phyloP scores from a whole-genome alignment of 2,329 filamentous ascomycete genomes.

The Aspergillus proliferans region DNA sequence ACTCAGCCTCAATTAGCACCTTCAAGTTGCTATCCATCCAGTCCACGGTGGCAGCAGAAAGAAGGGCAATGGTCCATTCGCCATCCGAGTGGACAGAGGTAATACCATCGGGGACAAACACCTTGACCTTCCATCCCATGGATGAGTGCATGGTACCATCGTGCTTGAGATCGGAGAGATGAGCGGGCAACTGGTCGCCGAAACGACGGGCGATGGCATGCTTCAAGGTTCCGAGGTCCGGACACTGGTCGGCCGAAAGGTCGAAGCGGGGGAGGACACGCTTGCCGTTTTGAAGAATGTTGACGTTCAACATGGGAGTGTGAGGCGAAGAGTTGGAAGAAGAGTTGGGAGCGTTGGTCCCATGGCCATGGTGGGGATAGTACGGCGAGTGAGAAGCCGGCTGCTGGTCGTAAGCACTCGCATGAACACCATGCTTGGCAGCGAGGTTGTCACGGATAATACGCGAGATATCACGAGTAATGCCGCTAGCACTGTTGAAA shows the following conservation, averaged over 20 bases:
- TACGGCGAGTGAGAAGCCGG: conserved; percentile 1
- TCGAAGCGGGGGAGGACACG: conserved; percentile 35
- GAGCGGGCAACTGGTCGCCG: conserved; percentile 22
- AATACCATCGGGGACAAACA: conserved; percentile 40
- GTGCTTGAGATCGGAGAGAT: conserved; percentile 15
- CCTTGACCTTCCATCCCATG: conserved; percentile 30
- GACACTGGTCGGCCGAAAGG: conserved; percentile 29
- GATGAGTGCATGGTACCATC: conserved; percentile 12
- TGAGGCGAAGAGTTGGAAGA: conserved; percentile 5
- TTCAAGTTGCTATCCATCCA: conserved; percentile 44
- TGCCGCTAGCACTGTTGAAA: conserved; percentile 33
- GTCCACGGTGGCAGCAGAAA: conserved; percentile 37
- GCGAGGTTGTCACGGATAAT: conserved; percentile 36
- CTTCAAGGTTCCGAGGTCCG: conserved; percentile 27
- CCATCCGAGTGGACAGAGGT: conserved; percentile 32
- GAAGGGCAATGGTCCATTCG: conserved; percentile 41
- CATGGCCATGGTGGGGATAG: conserved; percentile 5
- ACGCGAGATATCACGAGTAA: conserved; percentile 36
- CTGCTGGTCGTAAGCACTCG: conserved; percentile 5
- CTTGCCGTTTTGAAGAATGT: conserved; percentile 33
- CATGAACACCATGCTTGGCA: conserved; percentile 14
- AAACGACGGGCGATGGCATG: conserved; percentile 27
- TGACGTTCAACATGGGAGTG: conserved; percentile 28
- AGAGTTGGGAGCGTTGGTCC: conserved; percentile 1
- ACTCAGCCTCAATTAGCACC: conserved; percentile 35